These are phyloP conservation scores for Eustoma russellianum DNA, from an alignment of 257 asterid species.

Conservation along the genomic window DNA sequence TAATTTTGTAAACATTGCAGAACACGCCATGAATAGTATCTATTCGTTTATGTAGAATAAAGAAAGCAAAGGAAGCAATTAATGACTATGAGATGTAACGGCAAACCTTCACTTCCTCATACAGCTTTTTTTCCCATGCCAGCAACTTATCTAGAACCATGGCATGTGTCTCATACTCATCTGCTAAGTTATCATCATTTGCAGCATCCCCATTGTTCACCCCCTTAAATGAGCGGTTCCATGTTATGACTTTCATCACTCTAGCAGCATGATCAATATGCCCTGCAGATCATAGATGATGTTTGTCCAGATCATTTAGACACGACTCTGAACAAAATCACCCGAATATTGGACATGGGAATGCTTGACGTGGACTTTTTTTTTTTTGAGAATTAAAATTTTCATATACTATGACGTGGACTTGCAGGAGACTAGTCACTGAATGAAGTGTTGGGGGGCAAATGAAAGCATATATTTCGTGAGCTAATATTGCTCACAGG, in stretches of 20 bases:
- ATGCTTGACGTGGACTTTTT: no score
- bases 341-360: not conserved
- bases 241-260: conserved; percentile 94
- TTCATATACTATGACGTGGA: no score
- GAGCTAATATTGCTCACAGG: no score
- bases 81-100: not conserved
- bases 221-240: conserved; percentile 90
- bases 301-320: not conserved
- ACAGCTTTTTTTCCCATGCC: conserved; percentile 98
- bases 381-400: not conserved
- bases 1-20: no score
- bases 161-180: conserved; percentile 85
- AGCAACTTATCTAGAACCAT: conserved; percentile 87
- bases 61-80: not conserved
- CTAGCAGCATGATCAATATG: conserved; percentile 92
- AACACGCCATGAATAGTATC: no score
- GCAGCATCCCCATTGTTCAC: conserved; percentile 47
- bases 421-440: no score
- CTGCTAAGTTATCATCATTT: conserved; percentile 44
- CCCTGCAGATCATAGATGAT: conserved; percentile 38
- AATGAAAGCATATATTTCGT: no score
- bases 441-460: no score
- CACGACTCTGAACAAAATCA: conserved; percentile 6
- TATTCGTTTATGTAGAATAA: not conserved
- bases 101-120: conserved; percentile 89